phyloP scores from a whole-genome alignment of 1,284 basidiomycete species.

The Dichomitus squalens region DNA sequence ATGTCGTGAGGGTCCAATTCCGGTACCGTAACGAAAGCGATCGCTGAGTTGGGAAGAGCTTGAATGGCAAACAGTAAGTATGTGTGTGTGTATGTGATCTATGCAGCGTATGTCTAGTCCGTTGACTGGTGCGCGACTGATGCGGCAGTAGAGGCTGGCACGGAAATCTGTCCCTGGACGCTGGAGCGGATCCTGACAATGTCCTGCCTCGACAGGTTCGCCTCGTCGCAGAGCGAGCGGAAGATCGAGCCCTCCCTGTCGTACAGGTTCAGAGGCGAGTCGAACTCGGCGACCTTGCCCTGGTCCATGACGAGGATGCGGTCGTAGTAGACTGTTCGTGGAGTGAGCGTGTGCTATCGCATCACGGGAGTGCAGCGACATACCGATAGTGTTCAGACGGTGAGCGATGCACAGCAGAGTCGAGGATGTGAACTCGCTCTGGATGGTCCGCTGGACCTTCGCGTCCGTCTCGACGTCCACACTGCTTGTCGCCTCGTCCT shows the following conservation, averaged over 20 bases:
- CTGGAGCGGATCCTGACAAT: slow-evolving; percentile 45
- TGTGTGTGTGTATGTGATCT: neutral
- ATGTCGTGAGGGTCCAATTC: neutral
- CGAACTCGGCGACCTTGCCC: slow-evolving; percentile 74
- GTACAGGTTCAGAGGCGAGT: slow-evolving; percentile 78
- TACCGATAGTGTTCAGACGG: slow-evolving; percentile 75
- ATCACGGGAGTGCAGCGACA: slow-evolving; percentile 19
- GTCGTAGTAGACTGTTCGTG: slow-evolving; percentile 66
- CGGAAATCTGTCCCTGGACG: slow-evolving; percentile 7
- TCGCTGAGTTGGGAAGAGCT: too few species aligned
- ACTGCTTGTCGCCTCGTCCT: slow-evolving; percentile 82
- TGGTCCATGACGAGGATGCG: slow-evolving; percentile 76
- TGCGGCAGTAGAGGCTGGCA: slow-evolving; percentile 7
- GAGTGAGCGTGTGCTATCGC: neutral
- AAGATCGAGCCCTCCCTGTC: slow-evolving; percentile 73
- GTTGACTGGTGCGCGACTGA: neutral
- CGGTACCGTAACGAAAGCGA: too few species aligned
- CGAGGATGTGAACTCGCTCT: slow-evolving; percentile 63
- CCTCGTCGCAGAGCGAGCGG: slow-evolving; percentile 75
- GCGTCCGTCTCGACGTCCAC: slow-evolving; percentile 85
- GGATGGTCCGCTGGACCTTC: slow-evolving; percentile 75
- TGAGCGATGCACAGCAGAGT: slow-evolving; percentile 78
- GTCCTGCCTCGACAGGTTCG: slow-evolving; percentile 60
- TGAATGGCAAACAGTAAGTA: too few species aligned
- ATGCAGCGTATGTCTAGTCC: neutral